These are phyloP conservation scores for Pseudogymnoascus sp. DNA, from an alignment of 2,329 filamentous ascomycete genomes.

Conservation along the genomic window DNA sequence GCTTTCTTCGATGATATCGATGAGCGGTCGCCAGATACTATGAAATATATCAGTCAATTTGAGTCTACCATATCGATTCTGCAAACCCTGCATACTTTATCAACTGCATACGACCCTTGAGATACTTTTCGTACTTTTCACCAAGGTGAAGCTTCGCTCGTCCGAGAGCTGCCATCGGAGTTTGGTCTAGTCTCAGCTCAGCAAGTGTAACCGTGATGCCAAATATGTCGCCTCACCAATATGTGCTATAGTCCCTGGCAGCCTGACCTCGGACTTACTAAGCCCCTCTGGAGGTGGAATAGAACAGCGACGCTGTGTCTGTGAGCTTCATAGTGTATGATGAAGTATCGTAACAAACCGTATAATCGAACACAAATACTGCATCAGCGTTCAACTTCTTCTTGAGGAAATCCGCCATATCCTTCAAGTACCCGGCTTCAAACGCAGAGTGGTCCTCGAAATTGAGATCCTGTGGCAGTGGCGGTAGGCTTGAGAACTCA, in stretches of 20 bases:
- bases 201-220: background rate
- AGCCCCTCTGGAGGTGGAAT: background rate
- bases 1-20: background rate
- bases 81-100: background rate
- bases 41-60: background rate
- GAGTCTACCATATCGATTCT: background rate
- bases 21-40: background rate
- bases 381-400: background rate
- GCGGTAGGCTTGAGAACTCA: slow-evolving; percentile 4
- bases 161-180: background rate
- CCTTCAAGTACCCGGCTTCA: background rate
- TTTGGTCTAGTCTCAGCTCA: background rate
- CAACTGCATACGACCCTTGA: background rate
- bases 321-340: background rate
- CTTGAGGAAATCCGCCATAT: background rate
- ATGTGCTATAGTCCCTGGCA: background rate
- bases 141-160: background rate
- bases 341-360: background rate
- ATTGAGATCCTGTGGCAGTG: background rate
- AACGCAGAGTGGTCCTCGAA: background rate
- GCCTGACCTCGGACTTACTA: background rate
- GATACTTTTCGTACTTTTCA: background rate
- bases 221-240: background rate
- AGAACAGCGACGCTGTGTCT: background rate
- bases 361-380: background rate